These are phyloP conservation scores for Tephrocybe sp. DNA, from an alignment of 768 basidiomycete genomes.

Conservation along the genomic window DNA sequence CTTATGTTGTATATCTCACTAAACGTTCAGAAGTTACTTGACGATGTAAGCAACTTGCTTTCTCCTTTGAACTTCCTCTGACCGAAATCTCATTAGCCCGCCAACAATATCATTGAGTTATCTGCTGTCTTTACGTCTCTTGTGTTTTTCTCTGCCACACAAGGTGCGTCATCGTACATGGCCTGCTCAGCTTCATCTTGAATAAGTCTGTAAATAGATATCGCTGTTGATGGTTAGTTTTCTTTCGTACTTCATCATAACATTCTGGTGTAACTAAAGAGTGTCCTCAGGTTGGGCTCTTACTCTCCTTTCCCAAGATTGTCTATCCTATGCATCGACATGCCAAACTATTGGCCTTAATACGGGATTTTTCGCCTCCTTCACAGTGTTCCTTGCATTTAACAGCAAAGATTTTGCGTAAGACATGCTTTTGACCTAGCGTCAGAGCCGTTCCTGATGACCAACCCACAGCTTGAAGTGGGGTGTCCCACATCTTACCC, in stretches of 20 bases:
- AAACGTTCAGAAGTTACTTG: constrained; percentile 72
- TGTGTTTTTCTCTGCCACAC: constrained; percentile 94
- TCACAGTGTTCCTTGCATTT: constrained; percentile 95
- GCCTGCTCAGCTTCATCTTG: constrained; percentile 2
- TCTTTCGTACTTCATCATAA: constrained; percentile 9
- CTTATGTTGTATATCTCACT: constrained; percentile 78
- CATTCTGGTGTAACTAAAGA: neutral
- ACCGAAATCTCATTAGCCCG: constrained; percentile 53
- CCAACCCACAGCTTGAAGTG: constrained; percentile 55
- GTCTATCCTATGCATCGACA: constrained; percentile 94
- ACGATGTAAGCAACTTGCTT: constrained; percentile 52
- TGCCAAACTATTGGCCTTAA: constrained; percentile 98
- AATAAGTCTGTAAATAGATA: constrained; percentile 56
- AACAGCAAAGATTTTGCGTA: constrained; percentile 92
- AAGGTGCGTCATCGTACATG: constrained; percentile 54
- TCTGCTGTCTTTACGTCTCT: constrained; percentile 85
- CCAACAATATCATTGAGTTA: constrained; percentile 71
- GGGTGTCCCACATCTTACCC: constrained; percentile 69
- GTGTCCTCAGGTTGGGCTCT: constrained; percentile 67
- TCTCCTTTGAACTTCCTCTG: constrained; percentile 9
- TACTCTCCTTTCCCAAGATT: constrained; percentile 86
- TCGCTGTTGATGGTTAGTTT: constrained; percentile 87
- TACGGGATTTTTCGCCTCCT: constrained; percentile 92
- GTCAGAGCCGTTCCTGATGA: neutral
- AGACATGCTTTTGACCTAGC: constrained; percentile 21